Base-by-base conservation (phyloP, 2,329 filamentous ascomycete species). In the Esteya vermicola region DNA sequence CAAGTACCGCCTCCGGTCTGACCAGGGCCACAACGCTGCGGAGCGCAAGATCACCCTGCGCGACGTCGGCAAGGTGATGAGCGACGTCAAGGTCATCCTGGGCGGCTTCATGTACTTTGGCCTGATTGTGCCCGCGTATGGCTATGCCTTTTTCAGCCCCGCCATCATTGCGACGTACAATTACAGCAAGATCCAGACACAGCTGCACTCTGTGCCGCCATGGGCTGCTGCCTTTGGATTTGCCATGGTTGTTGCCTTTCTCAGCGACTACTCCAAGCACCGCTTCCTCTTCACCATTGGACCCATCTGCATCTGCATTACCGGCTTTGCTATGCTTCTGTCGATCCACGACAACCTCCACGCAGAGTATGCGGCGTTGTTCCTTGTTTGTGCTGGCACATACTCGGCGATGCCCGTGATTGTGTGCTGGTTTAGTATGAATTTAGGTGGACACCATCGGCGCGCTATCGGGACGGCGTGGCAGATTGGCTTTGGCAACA, bases 381-480 rank as follows among this genome's bases (percentile, higher is more conserved):
- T 93, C 64, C 64, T 95, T 25, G 75, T 93, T 37, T 80, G 83
- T 2, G 78, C 78, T 62, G 85, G 85, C 37, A 71, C 74, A 0
- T 95, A 93, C 59, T 78, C 76, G 1, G 84, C 86, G n/a, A 88
- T 94, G 81, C 86, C 89, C 0, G 78, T 94, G 23, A 75, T 86
- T 33, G 72, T 86, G 8, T 86, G 81, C 56, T 88, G 82, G 81
- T 86, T 81, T 57, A 80, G 79, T 50, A 85, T 85, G 74, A 88
- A 86, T 50, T 62, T 85, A 1, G 75, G 75, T 3, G 81, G 81
- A 0, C 82, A 86, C 53, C 78, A 78, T 42, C 70, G 81, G 4
- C 68, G 81, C 33, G 68, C 76, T 9, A 72, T 86, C 14, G 81
- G 81, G 12, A 74, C 74, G 9, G 82, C 79, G 1, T 86, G 79